Percentiles rank a stretch among this genome's conserved stretches.
phyloP scores from a whole-genome alignment of 164 flowering plant species.

The Tetrastigma voinierianum region DNA sequence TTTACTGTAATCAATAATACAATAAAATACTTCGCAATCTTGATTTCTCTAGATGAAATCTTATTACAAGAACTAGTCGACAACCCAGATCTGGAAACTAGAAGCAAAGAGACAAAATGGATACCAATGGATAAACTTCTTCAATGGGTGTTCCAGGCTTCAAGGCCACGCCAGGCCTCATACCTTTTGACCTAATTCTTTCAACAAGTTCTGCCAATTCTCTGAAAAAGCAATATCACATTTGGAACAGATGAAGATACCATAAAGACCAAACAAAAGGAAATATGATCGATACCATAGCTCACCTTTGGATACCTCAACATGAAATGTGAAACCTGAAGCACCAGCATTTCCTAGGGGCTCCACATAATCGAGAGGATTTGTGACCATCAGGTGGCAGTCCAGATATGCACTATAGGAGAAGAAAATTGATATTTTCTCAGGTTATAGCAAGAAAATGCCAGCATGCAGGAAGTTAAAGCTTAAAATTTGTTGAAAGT shows the following conservation, averaged over 20 bases:
- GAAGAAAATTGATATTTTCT: conserved; percentile 4
- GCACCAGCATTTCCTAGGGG: conserved; percentile 97
- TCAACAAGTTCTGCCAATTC: conserved; percentile 87
- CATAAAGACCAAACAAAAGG: neutral
- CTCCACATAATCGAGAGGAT: conserved; percentile 96
- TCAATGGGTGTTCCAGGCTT: conserved; percentile 94
- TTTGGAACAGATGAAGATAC: neutral
- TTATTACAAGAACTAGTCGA: neutral
- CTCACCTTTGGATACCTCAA: conserved; percentile 86
- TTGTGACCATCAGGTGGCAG: conserved; percentile 98
- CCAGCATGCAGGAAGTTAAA: conserved; percentile 1
- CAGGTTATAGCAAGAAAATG: neutral
- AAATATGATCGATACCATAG: neutral
- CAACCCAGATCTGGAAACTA: neutral
- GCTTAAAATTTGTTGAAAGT: conserved; percentile 1
- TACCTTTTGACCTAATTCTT: conserved; percentile 75
- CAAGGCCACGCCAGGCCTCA: conserved; percentile 88
- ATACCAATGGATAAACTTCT: conserved; percentile 93
- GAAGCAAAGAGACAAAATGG: neutral
- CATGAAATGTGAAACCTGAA: conserved; percentile 96
- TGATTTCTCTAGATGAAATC: neutral
- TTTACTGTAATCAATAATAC: neutral
- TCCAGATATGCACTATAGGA: conserved; percentile 80
- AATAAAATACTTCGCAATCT: neutral
- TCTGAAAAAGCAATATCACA: conserved; percentile 43